These are phyloP conservation scores for Penicillium aurantiogriseum DNA, from an alignment of 2,329 filamentous ascomycete species.

Conservation along the genomic window DNA sequence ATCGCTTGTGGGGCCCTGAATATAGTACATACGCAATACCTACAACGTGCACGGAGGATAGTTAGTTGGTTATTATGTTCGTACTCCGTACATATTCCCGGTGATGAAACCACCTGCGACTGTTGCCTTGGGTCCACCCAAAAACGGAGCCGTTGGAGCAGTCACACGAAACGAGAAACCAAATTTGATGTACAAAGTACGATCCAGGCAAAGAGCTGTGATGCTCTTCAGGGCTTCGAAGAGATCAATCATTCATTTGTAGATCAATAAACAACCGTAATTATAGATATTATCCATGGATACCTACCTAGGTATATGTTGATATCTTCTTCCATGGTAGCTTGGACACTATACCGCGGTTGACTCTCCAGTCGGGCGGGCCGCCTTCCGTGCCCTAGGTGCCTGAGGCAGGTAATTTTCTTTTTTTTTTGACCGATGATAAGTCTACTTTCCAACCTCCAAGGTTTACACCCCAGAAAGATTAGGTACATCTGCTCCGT, in stretches of 20 bases:
- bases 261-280: slow-evolving; percentile 21
- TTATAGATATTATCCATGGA: slow-evolving; percentile 15
- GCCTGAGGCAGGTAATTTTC: not conserved
- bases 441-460: not conserved
- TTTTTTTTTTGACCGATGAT: not conserved
- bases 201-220: not conserved
- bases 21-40: not conserved
- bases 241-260: not conserved
- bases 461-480: not conserved
- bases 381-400: not conserved
- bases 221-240: not conserved
- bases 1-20: not conserved
- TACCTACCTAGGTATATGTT: not conserved
- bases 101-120: not conserved
- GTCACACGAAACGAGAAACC: not conserved
- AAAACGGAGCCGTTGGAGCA: not conserved
- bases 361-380: not conserved
- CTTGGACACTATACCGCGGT: not conserved
- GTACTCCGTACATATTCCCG: not conserved
- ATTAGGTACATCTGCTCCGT: not conserved
- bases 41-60: not conserved
- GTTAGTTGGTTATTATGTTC: not conserved
- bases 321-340: not conserved
- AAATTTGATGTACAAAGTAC: not conserved
- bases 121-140: not conserved